Evolutionary conservation across 306 rosid species (phyloP), one percentile per base, ranked within the genome.

Genomic region (Cucumis melo): DNA sequence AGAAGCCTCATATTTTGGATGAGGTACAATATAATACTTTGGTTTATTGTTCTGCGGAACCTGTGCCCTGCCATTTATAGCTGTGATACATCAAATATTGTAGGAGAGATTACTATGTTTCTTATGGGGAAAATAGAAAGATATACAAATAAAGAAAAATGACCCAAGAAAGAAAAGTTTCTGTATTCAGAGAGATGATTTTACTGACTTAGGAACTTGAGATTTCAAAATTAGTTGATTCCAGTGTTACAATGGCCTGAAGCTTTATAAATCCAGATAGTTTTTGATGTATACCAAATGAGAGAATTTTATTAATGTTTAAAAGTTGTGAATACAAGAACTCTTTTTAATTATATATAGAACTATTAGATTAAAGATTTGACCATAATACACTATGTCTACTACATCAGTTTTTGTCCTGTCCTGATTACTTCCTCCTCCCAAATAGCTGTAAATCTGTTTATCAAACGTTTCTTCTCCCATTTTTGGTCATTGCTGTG

Each of bases 71-170:
- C 84, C 90, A 70, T 85, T 88, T 75, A 73, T 77, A 74, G 86
- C 84, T 80, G 86, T 89, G 96, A 91, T 93, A 86, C 68, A 51
- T 82, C n/a, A n/a, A n/a, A n/a, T n/a, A n/a, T n/a, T n/a, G n/a
- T n/a, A n/a, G n/a, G 75, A 71, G 58, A 39, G 24, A 34, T 39
- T 32, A 74, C 53, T 74, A 13, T 34, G 63, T 70, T 70, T 23
- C 57, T 46, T 14, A 11, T 70, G 19, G 20, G 36, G 12, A 41
- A 27, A 46, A 71, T 23, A 63, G 8, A 62, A 70, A 70, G 6
- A 46, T 46, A 46, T 46, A 7, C 66, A 60, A 29, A 13, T 20
- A 21, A 27, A 27, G 32, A 10, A 48, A 48, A 68, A 20, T 71
- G 54, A 46, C 13, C 15, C 2, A 46, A 46, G 14, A 39, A 12